phyloP scores from a whole-genome alignment of 2,329 filamentous ascomycete genomes.

The Dichotomopilus funicola region DNA sequence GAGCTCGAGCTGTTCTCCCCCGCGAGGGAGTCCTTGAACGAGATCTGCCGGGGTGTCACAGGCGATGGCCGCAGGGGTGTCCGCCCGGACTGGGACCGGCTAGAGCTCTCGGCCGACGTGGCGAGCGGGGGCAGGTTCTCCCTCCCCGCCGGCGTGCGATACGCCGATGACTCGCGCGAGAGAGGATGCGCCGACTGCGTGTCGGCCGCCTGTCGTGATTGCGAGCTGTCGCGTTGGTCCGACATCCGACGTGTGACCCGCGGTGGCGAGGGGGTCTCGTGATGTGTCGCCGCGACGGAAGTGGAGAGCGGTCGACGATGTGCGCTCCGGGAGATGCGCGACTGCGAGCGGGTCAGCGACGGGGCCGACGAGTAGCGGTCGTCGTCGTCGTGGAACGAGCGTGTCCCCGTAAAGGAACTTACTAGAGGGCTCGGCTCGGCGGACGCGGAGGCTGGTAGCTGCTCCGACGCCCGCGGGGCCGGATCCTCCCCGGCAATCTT shows the following conservation, averaged over 20 bases:
- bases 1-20: slow-evolving; percentile 22
- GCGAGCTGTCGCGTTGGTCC: slow-evolving; percentile 47
- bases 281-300: slow-evolving; percentile 35
- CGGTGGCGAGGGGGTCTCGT: slow-evolving; percentile 45
- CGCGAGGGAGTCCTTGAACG: slow-evolving; percentile 38
- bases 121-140: slow-evolving; percentile 37
- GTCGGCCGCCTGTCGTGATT: slow-evolving; percentile 35
- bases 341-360: slow-evolving; percentile 33
- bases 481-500: slow-evolving; percentile 51
- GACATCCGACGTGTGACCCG: slow-evolving; percentile 48
- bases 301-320: slow-evolving; percentile 50
- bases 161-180: slow-evolving; percentile 37
- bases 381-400: too few relatives aligned
- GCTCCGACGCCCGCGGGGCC: slow-evolving; percentile 32
- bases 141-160: slow-evolving; percentile 34
- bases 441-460: slow-evolving; percentile 26
- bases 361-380: neutral
- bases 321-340: slow-evolving; percentile 40
- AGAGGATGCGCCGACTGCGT: slow-evolving; percentile 35
- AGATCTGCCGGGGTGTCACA: slow-evolving; percentile 43
- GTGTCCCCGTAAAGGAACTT: slow-evolving; percentile 30
- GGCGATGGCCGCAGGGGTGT: slow-evolving; percentile 36
- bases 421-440: slow-evolving; percentile 40
- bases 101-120: slow-evolving; percentile 31
- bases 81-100: slow-evolving; percentile 29